Evolutionary conservation across 768 basidiomycete species (phyloP), one percentile per base, ranked within the genome.

Genomic region (Macrocybe gigantea): DNA sequence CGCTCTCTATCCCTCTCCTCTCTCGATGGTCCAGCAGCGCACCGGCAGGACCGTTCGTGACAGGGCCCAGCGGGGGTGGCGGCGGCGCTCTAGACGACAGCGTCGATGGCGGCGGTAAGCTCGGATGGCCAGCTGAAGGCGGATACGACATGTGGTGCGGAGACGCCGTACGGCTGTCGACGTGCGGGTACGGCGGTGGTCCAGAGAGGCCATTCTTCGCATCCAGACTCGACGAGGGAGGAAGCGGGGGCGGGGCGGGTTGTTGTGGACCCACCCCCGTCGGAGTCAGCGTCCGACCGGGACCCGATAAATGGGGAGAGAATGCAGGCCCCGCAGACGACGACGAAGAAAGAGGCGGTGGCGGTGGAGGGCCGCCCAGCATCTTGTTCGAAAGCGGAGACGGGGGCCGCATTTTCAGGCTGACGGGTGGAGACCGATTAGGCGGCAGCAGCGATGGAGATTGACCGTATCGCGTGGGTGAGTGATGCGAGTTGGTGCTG

Each of bases 341-440:
- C 6, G 39, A 42, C 6, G 42, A 41, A 5, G 53, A 44, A 9
- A 47, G 37, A 45, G 55, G 37, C 38, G 49, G 47, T 5, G 55
- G 51, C 32, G 42, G 31, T 22, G 54, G 53, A 29, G 51, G 51
- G 31, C 45, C 40, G 8, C 50, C 41, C 45, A 44, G 29, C 22
- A 58, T 58, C 40, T 58, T 50, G 39, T 41, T 56, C 9, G 49
- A 13, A n/a, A 53, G 55, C 14, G 71, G 66, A 6, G 67, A 67
- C 9, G 62, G 46, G 5, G 66, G 59, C 32, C 64, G 62, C 57
- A 64, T 61, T 57, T 67, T 68, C 10, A 64, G 60, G 37, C 58
- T 65, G 38, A 59, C 48, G 45, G 61, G 60, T 12, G 69, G 60
- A 0, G 66, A 55, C 50, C 61, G 59, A 32, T 50, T 49, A 30